Conservation (phyloP, 2,329 filamentous ascomycete species). For the Penicillium sp. region DNA sequence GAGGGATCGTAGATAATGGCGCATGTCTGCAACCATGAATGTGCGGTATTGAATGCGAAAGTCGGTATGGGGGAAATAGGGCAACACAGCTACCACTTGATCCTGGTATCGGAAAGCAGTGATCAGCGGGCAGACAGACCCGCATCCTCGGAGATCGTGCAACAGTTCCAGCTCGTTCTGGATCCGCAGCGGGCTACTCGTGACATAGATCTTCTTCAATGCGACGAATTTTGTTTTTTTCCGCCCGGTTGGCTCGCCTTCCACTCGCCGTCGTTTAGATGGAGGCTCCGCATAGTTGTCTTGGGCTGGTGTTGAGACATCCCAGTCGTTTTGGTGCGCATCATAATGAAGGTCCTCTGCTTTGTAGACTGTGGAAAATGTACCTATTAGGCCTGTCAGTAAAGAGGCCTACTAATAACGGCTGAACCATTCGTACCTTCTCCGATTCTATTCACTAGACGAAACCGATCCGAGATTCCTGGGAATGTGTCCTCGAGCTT, state of each 20-base stretch:
- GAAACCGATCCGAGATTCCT: slow-evolving; percentile 79
- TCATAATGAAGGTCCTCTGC: slow-evolving; percentile 90
- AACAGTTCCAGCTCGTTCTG: slow-evolving; percentile 94
- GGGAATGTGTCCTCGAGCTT: slow-evolving; percentile 79
- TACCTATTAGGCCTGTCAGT: slow-evolving; percentile 58
- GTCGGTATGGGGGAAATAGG: slow-evolving; percentile 93
- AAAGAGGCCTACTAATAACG: not conserved
- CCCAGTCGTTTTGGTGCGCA: slow-evolving; percentile 82
- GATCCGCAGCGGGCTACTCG: slow-evolving; percentile 88
- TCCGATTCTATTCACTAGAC: slow-evolving; percentile 93
- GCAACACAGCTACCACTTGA: slow-evolving; percentile 90
- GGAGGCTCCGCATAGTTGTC: slow-evolving; percentile 70
- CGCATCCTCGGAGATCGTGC: slow-evolving; percentile 77
- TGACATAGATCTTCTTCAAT: slow-evolving; percentile 99
- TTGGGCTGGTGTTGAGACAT: slow-evolving; percentile 63
- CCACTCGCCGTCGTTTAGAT: slow-evolving; percentile 54
- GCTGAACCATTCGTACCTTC: slow-evolving; percentile 64
- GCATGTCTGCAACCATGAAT: slow-evolving; percentile 82
- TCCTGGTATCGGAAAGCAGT: slow-evolving; percentile 95
- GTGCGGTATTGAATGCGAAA: slow-evolving; percentile 89
- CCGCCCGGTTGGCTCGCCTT: slow-evolving; percentile 42
- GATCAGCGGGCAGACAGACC: slow-evolving; percentile 89
- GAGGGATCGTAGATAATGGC: slow-evolving; percentile 83
- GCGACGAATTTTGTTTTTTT: slow-evolving; percentile 77
- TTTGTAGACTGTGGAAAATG: slow-evolving; percentile 98